These are phyloP conservation scores for Pythium folliculosum DNA, from an alignment of 352 stramenopile species.

Conservation along the genomic window DNA sequence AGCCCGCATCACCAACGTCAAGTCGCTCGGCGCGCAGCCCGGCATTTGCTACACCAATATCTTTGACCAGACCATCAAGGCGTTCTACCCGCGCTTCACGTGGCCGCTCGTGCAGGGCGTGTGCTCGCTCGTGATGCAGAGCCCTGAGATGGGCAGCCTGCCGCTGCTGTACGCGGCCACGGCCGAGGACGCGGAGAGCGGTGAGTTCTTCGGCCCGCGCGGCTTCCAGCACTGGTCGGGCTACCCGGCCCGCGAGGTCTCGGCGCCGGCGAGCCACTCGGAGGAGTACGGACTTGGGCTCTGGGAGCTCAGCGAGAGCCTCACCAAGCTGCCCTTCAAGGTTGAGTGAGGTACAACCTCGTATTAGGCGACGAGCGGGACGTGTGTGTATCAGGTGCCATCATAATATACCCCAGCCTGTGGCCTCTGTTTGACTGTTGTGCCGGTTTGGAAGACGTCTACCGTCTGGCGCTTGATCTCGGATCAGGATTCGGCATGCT, in stretches of 20 bases:
- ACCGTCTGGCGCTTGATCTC: too few relatives aligned
- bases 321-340: slow-evolving; percentile 21
- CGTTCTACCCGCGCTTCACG: slow-evolving; percentile 10
- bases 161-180: slow-evolving; percentile 20
- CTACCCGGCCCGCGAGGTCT: slow-evolving; percentile 13
- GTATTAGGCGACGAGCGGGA: slow-evolving; percentile 5
- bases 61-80: slow-evolving; percentile 35
- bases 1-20: slow-evolving; percentile 33
- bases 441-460: too few relatives aligned
- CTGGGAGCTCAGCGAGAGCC: slow-evolving; percentile 28
- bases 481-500: too few relatives aligned
- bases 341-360: neutral
- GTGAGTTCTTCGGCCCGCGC: slow-evolving; percentile 16
- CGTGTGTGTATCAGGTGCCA: neutral
- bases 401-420: too few relatives aligned
- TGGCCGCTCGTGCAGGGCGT: neutral
- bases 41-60: slow-evolving; percentile 15
- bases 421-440: too few relatives aligned
- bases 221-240: slow-evolving; percentile 8
- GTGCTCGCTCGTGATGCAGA: slow-evolving; percentile 7
- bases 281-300: slow-evolving; percentile 9
- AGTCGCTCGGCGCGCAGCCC: slow-evolving; percentile 31
- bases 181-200: neutral
- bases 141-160: slow-evolving; percentile 14
- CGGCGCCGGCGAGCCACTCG: slow-evolving; percentile 2